A percentile compares a stretch with the other conserved stretches of the same genome.
Evolutionary conservation across 2,329 filamentous ascomycete species (phyloP).

Genomic region (Claviceps africana): DNA sequence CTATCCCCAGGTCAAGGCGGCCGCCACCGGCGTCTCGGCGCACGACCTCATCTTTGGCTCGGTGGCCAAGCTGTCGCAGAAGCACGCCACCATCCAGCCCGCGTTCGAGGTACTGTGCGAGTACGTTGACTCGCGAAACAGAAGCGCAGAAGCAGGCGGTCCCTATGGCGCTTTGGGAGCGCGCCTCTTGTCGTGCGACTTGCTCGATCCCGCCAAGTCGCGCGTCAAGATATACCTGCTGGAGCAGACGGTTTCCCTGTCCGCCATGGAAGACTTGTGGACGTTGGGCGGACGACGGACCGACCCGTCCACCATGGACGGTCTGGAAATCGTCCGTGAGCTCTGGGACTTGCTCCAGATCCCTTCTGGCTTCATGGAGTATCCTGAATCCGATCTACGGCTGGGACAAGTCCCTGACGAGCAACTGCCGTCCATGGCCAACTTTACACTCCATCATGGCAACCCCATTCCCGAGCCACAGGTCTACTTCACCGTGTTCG

Average conservation of each 20-base stretch:
- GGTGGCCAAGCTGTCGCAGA: background rate
- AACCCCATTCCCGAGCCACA: conserved; percentile 1
- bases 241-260: background rate
- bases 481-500: conserved; percentile 1
- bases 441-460: background rate
- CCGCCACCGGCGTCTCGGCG: background rate
- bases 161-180: background rate
- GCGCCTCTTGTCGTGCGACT: conserved; percentile 1
- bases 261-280: conserved; percentile 2
- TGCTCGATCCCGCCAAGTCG: background rate
- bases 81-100: background rate
- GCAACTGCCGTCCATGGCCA: conserved; percentile 1
- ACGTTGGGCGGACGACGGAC: background rate
- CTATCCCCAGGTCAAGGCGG: background rate
- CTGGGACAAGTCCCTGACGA: background rate
- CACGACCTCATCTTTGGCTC: conserved; percentile 1
- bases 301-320: background rate
- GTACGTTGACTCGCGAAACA: background rate
- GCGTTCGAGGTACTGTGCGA: background rate
- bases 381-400: background rate
- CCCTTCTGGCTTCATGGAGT: background rate
- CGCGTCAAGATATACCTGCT: conserved; percentile 1
- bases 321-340: background rate
- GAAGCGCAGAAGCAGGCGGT: no score
- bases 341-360: background rate